Percentiles rank a stretch among this genome's conserved stretches.
These are phyloP conservation scores for Waitea zeae DNA, from an alignment of 1,284 basidiomycete genomes.

Conservation along the genomic window DNA sequence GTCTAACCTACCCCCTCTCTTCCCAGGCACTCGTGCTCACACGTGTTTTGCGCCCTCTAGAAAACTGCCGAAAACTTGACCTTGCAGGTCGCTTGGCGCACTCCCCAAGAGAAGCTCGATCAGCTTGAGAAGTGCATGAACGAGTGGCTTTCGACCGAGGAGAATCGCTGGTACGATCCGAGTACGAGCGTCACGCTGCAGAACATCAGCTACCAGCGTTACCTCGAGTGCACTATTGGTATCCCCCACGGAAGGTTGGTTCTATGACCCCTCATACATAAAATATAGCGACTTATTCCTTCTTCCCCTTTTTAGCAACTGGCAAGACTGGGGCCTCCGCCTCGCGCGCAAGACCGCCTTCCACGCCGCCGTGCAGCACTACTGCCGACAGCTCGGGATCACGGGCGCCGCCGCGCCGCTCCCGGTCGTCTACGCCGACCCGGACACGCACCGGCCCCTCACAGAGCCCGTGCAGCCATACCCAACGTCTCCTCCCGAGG, in stretches of 20 bases:
- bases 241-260: conserved; percentile 53
- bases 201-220: conserved; percentile 41
- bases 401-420: conserved; percentile 36
- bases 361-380: conserved; percentile 57
- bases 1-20: too few relatives aligned
- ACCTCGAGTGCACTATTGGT: conserved; percentile 46
- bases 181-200: conserved; percentile 43
- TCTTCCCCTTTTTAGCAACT: conserved; percentile 8
- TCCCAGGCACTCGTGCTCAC: too few relatives aligned
- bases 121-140: conserved; percentile 45
- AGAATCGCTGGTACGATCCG: conserved; percentile 60
- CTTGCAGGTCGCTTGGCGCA: conserved; percentile 59
- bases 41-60: too few relatives aligned
- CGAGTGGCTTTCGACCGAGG: conserved; percentile 56
- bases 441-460: conserved; percentile 9
- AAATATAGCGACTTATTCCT: conserved; percentile 1
- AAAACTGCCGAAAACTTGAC: conserved; percentile 51
- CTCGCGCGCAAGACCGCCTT: conserved; percentile 51
- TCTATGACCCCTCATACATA: background rate
- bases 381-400: conserved; percentile 50
- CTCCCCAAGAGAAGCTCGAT: conserved; percentile 52
- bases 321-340: conserved; percentile 43
- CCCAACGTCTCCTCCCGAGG: conserved; percentile 1
- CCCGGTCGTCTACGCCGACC: conserved; percentile 33
- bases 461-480: conserved; percentile 6